A percentile compares a stretch with the other conserved stretches of the same genome.
These are phyloP conservation scores for Escallonia rubra DNA, from an alignment of 129 eudicot species.

Conservation along the genomic window DNA sequence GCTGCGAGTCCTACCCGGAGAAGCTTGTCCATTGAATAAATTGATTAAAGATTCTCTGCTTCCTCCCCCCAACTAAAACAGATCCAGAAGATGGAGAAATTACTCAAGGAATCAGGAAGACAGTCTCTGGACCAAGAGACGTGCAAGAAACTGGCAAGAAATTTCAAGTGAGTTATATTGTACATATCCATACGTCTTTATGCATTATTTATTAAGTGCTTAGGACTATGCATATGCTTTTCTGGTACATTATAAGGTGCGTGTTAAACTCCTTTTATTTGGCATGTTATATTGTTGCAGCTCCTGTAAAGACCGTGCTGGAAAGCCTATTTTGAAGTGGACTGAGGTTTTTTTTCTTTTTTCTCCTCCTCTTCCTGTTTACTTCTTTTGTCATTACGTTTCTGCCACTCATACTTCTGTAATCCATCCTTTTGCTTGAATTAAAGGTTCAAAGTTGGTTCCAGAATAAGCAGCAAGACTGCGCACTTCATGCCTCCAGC, in stretches of 20 bases:
- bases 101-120: conserved; percentile 33
- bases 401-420: conserved; percentile 3
- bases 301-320: conserved; percentile 64
- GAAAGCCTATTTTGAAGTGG: conserved; percentile 76
- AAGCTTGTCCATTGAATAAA: background rate
- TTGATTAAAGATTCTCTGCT: background rate
- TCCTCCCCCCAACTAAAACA: conserved; percentile 16
- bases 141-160: conserved; percentile 44
- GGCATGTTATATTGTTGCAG: conserved; percentile 23
- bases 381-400: background rate
- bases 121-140: conserved; percentile 23
- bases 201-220: background rate
- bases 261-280: conserved; percentile 6
- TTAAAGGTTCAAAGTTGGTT: conserved; percentile 70
- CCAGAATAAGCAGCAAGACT: conserved; percentile 34
- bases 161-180: conserved; percentile 60
- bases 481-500: conserved; percentile 15
- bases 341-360: conserved; percentile 42
- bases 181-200: background rate
- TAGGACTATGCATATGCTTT: conserved; percentile 3
- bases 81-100: conserved; percentile 74
- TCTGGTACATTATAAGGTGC: background rate
- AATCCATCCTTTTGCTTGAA: background rate
- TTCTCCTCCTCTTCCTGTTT: background rate
- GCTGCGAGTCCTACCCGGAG: no score